These are phyloP conservation scores for Hapsidospora chrysogenum DNA, from an alignment of 495 filamentous ascomycete species.

Conservation along the genomic window DNA sequence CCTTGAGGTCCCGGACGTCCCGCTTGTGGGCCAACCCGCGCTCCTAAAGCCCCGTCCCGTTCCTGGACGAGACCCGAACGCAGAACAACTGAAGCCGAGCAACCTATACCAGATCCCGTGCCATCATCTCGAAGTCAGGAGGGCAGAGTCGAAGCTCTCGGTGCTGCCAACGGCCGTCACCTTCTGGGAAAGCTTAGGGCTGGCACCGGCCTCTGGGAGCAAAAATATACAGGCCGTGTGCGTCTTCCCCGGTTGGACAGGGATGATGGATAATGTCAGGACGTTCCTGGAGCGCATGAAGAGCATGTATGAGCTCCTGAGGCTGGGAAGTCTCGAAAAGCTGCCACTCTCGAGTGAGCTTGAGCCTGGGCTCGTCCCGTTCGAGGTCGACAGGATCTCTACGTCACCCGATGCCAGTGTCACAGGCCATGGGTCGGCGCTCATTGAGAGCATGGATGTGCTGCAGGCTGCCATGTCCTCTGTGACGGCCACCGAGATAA, in stretches of 20 bases:
- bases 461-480: constrained; percentile 19
- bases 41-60: constrained; percentile 19
- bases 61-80: constrained; percentile 6
- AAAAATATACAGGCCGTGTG: constrained; percentile 74
- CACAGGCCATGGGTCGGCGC: constrained; percentile 11
- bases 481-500: constrained; percentile 22
- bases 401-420: constrained; percentile 10
- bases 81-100: constrained; percentile 18
- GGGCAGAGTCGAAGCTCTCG: constrained; percentile 56
- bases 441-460: constrained; percentile 12
- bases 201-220: constrained; percentile 57
- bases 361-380: constrained; percentile 41
- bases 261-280: constrained; percentile 39
- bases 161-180: constrained; percentile 60
- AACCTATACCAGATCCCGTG: constrained; percentile 33
- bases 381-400: constrained; percentile 23
- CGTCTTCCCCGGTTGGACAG: constrained; percentile 50
- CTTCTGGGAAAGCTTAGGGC: constrained; percentile 85
- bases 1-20: constrained; percentile 35
- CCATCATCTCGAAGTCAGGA: constrained; percentile 62
- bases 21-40: constrained; percentile 20
- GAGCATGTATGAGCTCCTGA: constrained; percentile 61
- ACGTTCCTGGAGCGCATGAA: constrained; percentile 56
- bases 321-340: constrained; percentile 53
- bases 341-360: constrained; percentile 33